These are phyloP conservation scores for Pichia sp. DNA, from an alignment of 1,139 yeast species.

Conservation along the genomic window DNA sequence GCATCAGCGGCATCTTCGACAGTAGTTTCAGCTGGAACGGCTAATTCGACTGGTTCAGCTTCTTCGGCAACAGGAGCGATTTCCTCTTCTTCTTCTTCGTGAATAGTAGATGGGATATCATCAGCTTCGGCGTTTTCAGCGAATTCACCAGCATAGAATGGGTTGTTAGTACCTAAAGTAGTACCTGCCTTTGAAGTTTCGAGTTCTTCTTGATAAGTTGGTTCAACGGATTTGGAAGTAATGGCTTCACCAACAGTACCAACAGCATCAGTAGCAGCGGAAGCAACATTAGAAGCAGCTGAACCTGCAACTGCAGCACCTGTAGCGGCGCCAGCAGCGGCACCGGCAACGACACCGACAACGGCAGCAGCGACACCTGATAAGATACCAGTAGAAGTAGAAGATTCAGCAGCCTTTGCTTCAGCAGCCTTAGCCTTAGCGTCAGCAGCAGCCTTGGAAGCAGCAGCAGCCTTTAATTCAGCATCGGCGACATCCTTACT, in stretches of 20 bases:
- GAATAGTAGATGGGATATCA: conserved; percentile 19
- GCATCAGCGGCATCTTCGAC: no score
- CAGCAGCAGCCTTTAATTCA: conserved; percentile 2
- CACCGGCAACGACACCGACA: conserved; percentile 19
- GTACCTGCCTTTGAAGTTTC: conserved; percentile 15
- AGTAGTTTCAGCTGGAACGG: no score
- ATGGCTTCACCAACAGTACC: conserved; percentile 1
- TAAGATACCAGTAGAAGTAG: conserved; percentile 5
- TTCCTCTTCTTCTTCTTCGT: conserved; percentile 14
- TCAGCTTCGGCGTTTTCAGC: conserved; percentile 9
- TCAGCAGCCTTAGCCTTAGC: conserved; percentile 4
- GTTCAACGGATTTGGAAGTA: conserved; percentile 15
- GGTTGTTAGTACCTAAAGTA: conserved; percentile 16
- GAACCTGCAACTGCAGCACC: conserved; percentile 16
- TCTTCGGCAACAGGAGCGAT: no score
- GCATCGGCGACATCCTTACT: conserved; percentile 6
- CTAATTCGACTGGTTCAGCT: no score
- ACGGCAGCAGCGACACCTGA: conserved; percentile 12
- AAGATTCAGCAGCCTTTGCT: conserved; percentile 4
- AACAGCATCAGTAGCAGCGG: conserved; percentile 3
- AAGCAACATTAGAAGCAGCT: conserved; percentile 16
- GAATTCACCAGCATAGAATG: conserved; percentile 18
- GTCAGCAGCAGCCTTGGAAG: conserved; percentile 1
- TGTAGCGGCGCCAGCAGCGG: conserved; percentile 17
- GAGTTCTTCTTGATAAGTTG: conserved; percentile 11